Conservation (phyloP, 257 asterid genomes). For the Salvia rosmarinus region DNA sequence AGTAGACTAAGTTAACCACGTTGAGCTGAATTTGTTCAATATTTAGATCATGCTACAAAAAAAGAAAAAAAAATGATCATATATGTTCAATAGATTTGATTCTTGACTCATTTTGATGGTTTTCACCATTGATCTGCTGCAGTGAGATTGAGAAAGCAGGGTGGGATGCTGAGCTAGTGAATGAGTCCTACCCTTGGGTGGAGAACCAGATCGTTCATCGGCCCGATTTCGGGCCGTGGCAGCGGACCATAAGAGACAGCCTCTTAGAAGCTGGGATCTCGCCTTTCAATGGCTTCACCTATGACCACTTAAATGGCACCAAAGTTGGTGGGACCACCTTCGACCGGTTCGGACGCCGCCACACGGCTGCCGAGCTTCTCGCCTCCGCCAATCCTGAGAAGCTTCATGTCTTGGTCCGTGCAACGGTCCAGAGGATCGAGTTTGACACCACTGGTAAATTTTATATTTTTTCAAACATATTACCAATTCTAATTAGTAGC, state of each 20-base stretch:
- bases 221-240: constrained; percentile 82
- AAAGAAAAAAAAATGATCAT: neutral
- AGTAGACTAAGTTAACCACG: too few species aligned
- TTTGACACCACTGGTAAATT: constrained; percentile 64
- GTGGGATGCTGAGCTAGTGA: constrained; percentile 87
- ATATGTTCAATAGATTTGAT: neutral
- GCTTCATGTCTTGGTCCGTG: constrained; percentile 70
- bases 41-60: neutral
- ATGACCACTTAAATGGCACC: constrained; percentile 86
- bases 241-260: constrained; percentile 70
- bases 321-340: constrained; percentile 96
- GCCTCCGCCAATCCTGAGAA: constrained; percentile 69
- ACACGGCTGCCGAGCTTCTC: constrained; percentile 90
- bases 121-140: constrained; percentile 39
- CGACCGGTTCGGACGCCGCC: constrained; percentile 85
- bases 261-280: constrained; percentile 84
- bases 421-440: constrained; percentile 71
- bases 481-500: too few species aligned
- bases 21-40: neutral
- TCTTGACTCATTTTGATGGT: constrained; percentile 10
- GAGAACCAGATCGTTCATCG: constrained; percentile 82
- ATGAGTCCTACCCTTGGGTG: constrained; percentile 91
- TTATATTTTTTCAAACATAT: too few species aligned
- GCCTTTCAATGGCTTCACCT: constrained; percentile 93
- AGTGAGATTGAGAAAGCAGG: constrained; percentile 69